Conservation (phyloP, 768 basidiomycete genomes). For the Psilocybe subaeruginosa region DNA sequence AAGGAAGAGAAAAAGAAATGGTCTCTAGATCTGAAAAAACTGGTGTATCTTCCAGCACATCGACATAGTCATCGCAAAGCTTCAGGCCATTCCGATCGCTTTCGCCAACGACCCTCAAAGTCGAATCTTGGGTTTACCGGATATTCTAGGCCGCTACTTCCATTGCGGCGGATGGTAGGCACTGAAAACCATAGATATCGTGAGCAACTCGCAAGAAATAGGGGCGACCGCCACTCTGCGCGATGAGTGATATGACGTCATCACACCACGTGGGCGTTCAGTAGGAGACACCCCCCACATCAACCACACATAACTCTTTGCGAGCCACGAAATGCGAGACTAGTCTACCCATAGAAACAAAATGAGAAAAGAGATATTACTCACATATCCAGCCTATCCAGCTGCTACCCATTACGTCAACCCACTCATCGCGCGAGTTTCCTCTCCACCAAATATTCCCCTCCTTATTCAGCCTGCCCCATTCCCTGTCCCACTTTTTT, state of each 20-base stretch:
- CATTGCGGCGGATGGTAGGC: constrained; percentile 40
- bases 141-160: constrained; percentile 64
- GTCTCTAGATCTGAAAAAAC: not conserved
- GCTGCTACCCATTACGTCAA: constrained; percentile 77
- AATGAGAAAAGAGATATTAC: constrained; percentile 30
- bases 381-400: constrained; percentile 79
- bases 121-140: constrained; percentile 77
- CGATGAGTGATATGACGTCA: not conserved
- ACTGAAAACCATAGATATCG: constrained; percentile 4
- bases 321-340: too few relatives aligned
- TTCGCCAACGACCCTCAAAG: constrained; percentile 63
- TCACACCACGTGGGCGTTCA: not conserved
- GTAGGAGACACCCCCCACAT: not conserved
- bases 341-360: not conserved
- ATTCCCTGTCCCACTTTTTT: constrained; percentile 74
- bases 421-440: constrained; percentile 65
- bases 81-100: constrained; percentile 71
- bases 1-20: not conserved
- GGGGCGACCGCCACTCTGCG: not conserved
- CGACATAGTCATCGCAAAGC: constrained; percentile 54
- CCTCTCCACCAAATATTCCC: constrained; percentile 91
- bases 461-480: constrained; percentile 75
- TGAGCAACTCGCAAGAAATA: not conserved
- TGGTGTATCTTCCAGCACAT: not conserved
- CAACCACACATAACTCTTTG: too few relatives aligned